Evolutionary conservation across 108 stramenopile species (phyloP), one percentile per base, ranked within the genome.

Genomic region (Discostella stelligeroides): DNA sequence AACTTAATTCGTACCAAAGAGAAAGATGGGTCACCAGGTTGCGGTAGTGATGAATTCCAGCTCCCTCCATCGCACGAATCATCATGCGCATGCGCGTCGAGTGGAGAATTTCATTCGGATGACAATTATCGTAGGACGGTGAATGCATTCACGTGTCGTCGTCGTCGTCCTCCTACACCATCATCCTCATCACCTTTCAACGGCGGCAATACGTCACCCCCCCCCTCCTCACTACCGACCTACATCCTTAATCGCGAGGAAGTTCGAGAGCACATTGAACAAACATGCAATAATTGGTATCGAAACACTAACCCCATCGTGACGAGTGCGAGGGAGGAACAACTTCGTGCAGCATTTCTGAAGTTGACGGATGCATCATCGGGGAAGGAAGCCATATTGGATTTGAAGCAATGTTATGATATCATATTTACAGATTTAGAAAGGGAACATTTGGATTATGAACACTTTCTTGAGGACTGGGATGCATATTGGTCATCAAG

Each of bases 391-490:
- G 56, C 45, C 10, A 20, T 59, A 10, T 66, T 86, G 27, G 53
- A 65, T 48, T 55, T 92, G 29, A 30, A 57, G 45, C 15, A 68
- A 12, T 88, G 81, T 65, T 91, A 86, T 58, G 45, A 67, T 10
- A 55, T 88, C 9, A 39, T 94, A 34, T 94, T 94, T 57, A 91
- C 90, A 30, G 83, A 79, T 0, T 78, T 74, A 8, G 92, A 94
- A 61, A 85, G 83, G 43, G 88, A 94, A 49, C 84, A 86, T 66
- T 79, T 91, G 71, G 80, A 78, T 0, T 94, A 63, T 72, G 90
- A 89, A 23, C 76, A 79, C 42, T 94, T 94, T 66, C 28, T 90
- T 48, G 87, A 94, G 66, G 92, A 94, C 62, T 94, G 90, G 90
- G 48, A 76, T 17, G 90, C 85, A 1, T 94, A 75, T 76, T 75